Percentiles rank a stretch among this genome's conserved stretches.
Conservation (phyloP, 129 eudicot species). For the Flaveria trinervia region DNA sequence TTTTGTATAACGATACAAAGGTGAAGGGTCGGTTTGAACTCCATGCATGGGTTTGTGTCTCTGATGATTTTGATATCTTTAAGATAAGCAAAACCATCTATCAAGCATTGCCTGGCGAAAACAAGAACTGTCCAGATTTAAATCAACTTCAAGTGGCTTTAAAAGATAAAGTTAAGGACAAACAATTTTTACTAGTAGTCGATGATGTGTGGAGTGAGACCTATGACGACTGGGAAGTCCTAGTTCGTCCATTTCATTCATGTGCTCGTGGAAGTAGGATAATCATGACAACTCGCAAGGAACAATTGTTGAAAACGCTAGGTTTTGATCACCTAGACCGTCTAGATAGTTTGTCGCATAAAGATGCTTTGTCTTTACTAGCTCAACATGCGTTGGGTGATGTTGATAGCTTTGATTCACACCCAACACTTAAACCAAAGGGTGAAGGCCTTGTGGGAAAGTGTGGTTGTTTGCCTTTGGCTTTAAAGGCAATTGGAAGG, state of each 20-base stretch:
- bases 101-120: conserved; percentile 13
- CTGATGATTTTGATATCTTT: conserved; percentile 35
- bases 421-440: conserved; percentile 13
- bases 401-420: conserved; percentile 13
- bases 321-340: conserved; percentile 30
- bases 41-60: conserved; percentile 47
- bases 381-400: conserved; percentile 37
- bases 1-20: neutral
- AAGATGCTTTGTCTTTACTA: conserved; percentile 32
- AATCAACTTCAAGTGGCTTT: conserved; percentile 36
- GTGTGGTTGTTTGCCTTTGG: conserved; percentile 41
- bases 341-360: conserved; percentile 20
- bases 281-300: conserved; percentile 46
- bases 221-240: conserved; percentile 29
- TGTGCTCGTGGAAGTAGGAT: conserved; percentile 49
- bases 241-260: conserved; percentile 27
- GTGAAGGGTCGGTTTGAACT: conserved; percentile 28
- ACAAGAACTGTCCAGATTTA: conserved; percentile 20
- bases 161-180: conserved; percentile 22
- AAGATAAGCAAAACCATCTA: conserved; percentile 30
- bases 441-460: conserved; percentile 33
- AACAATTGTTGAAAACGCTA: conserved; percentile 17
- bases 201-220: conserved; percentile 55
- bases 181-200: conserved; percentile 37
- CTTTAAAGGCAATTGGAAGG: conserved; percentile 32